Conservation (phyloP, 129 eudicot genomes). For the Centella asiatica region DNA sequence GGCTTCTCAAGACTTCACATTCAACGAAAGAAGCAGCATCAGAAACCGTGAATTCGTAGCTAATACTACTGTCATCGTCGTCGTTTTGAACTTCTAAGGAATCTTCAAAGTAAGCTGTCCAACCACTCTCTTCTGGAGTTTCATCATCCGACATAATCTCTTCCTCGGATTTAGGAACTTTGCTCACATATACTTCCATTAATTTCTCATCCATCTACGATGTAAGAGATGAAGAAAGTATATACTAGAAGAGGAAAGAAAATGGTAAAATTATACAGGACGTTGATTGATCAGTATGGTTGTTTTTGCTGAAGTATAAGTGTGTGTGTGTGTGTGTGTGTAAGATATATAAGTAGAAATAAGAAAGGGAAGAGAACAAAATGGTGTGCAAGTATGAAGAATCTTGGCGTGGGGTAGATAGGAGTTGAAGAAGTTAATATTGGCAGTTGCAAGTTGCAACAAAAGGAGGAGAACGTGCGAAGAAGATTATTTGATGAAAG, state of each 20-base stretch:
- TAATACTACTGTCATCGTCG: conserved; percentile 9
- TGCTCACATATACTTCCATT: conserved; percentile 21
- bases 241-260: no score
- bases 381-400: conserved; percentile 28
- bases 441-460: conserved; percentile 41
- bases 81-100: conserved; percentile 36
- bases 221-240: conserved; percentile 14
- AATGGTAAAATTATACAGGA: no score
- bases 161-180: not conserved
- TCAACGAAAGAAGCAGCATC: conserved; percentile 55
- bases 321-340: no score
- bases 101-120: conserved; percentile 66
- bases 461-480: conserved; percentile 28
- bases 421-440: conserved; percentile 37
- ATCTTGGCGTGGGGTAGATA: conserved; percentile 33
- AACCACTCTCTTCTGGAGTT: conserved; percentile 58
- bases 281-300: no score
- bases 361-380: conserved; percentile 19
- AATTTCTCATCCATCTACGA: conserved; percentile 4
- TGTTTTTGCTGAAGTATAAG: no score
- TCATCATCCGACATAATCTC: conserved; percentile 7
- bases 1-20: conserved; percentile 6
- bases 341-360: not conserved
- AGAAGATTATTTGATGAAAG: conserved; percentile 30
- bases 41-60: conserved; percentile 21